Base-by-base conservation (phyloP, 306 rosid genomes). In the Begonia masoniana region DNA sequence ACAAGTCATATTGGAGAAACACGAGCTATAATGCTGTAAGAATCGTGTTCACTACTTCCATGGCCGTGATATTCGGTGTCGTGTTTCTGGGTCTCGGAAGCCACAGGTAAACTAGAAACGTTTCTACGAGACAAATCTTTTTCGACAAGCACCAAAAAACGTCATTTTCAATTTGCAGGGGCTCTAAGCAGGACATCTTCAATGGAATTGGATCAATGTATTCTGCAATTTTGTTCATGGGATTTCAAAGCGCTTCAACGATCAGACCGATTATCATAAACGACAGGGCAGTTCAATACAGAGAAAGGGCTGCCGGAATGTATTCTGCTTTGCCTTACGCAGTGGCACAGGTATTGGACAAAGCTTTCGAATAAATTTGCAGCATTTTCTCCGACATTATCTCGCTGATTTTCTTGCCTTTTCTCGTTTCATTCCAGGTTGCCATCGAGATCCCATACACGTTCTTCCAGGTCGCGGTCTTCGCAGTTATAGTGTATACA, bases 291-390 rank as follows among this genome's bases (percentile, higher is more conserved):
- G 92, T 85, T 35, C 79, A 76, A 66, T 85, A 82, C 43, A 72
- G 95, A 53, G 95, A 85, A 64, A 80, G 71, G 64, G 87, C 87
- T 14, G 91, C 95, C 35, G 91, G 91, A 68, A 74, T 85, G 91
- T 82, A 85, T 66, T 79, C 95, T 31, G 84, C 91, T 56, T 70
- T 85, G 67, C 87, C 95, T 39, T 79, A 79, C 58, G 82, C 95
- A 36, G 71, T 79, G 55, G 95, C 78, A 62, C 93, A 83, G 84
- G 93, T 79, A 73, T 43, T 56, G 15, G 24, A 21, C 24, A 21
- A 21, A 21, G 24, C 24, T 21, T 21, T 21, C 24, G 24, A 24
- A 21, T 21, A 43, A 43, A 12, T 43, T 43, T 43, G 47, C 47
- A 41, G 5, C 13, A 10, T 50, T 42, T 5, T 17, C 19, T 17